These are phyloP conservation scores for Solanum medicagineum DNA, from an alignment of 257 asterid species.

Conservation along the genomic window DNA sequence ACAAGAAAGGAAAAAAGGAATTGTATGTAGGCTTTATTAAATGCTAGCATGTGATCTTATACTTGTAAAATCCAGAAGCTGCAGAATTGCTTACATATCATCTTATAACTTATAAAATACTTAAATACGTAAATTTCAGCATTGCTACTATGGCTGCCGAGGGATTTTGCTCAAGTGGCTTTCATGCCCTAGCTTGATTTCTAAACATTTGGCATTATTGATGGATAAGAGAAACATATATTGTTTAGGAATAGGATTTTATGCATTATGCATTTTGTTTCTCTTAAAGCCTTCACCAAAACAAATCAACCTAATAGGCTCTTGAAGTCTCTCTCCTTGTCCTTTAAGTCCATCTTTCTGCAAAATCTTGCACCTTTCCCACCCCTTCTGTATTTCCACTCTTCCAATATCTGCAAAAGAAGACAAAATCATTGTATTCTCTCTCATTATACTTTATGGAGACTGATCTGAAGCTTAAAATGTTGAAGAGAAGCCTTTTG, in stretches of 20 bases:
- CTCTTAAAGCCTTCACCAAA: neutral
- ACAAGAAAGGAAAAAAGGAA: neutral
- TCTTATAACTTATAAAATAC: neutral
- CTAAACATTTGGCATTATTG: neutral
- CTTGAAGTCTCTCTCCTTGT: neutral
- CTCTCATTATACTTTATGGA: neutral
- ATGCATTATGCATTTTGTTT: neutral
- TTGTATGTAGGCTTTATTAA: neutral
- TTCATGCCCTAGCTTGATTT: neutral
- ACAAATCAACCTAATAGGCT: neutral
- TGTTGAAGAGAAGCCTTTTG: neutral
- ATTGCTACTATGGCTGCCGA: neutral
- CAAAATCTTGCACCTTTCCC: neutral
- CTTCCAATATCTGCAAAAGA: neutral
- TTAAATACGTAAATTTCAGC: neutral
- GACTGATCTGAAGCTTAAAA: neutral
- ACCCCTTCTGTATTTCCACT: neutral
- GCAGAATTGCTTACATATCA: neutral
- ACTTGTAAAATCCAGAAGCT: neutral
- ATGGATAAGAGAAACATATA: neutral
- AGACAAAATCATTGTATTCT: neutral
- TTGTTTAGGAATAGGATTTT: neutral
- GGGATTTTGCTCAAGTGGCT: neutral
- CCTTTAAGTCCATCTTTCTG: neutral
- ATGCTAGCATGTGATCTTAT: neutral